Evolutionary conservation across 1,284 basidiomycete species (phyloP).

Genomic region (Phlebopus sp.): DNA sequence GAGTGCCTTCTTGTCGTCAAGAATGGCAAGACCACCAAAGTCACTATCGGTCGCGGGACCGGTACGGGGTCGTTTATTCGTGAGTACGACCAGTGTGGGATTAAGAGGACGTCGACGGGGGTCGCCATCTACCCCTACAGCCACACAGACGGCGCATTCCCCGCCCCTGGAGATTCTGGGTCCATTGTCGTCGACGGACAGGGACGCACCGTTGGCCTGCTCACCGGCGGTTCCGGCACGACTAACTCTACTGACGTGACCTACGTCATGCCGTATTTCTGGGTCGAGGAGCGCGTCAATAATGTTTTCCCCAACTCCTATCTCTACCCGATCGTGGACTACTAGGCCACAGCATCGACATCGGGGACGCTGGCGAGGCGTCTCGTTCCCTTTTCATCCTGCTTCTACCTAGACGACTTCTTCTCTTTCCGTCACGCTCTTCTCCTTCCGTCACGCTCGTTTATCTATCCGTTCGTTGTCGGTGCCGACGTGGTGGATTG

Average conservation of each 20-base stretch:
- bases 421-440: no score
- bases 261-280: constrained; percentile 32
- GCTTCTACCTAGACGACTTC: no score
- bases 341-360: no score
- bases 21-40: constrained; percentile 28
- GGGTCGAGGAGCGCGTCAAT: constrained; percentile 17
- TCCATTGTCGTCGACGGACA: constrained; percentile 29
- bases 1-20: constrained; percentile 34
- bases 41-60: constrained; percentile 32
- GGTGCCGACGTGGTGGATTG: no score
- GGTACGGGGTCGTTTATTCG: constrained; percentile 29
- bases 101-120: constrained; percentile 23
- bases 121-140: constrained; percentile 26
- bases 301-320: background rate
- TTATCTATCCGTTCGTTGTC: no score
- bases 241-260: constrained; percentile 29
- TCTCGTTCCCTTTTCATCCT: no score
- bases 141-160: constrained; percentile 29
- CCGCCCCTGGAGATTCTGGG: constrained; percentile 35
- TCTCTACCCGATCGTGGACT: no score
- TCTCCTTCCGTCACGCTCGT: no score
- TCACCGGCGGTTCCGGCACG: constrained; percentile 32
- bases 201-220: constrained; percentile 31
- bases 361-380: no score
- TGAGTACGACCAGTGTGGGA: constrained; percentile 11